Evolutionary conservation across 768 basidiomycete genomes (phyloP).

Genomic region (Piloderma croceum): DNA sequence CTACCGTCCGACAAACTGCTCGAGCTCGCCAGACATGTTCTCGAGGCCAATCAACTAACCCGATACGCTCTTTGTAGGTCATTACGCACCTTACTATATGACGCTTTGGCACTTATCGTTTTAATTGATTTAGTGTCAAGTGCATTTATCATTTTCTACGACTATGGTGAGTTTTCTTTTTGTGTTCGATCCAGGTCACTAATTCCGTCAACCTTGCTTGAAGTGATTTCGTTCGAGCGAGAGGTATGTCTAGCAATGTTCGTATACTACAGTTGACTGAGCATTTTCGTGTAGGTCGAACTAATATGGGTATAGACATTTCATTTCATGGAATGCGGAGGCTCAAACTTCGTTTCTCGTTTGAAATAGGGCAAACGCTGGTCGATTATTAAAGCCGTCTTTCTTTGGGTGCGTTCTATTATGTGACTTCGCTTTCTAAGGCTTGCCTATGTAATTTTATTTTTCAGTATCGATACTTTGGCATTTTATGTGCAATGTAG

Average conservation of each 20-base stretch:
- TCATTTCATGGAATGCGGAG: no score
- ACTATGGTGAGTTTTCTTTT: slow-evolving; percentile 2
- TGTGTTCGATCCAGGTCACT: neutral
- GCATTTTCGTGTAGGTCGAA: slow-evolving; percentile 1
- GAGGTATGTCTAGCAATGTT: slow-evolving; percentile 3
- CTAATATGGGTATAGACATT: slow-evolving; percentile 11
- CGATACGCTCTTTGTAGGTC: no score
- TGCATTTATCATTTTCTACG: slow-evolving; percentile 8
- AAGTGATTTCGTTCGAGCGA: slow-evolving; percentile 7
- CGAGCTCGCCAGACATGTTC: no score
- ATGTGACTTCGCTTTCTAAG: no score
- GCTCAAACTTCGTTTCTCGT: no score
- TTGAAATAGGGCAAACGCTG: neutral
- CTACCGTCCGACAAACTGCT: no score
- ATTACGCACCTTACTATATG: no score
- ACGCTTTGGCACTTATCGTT: no score
- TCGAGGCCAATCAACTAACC: slow-evolving; percentile 1
- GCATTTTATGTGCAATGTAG: no score
- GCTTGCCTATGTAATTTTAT: no score
- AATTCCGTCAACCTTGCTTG: neutral
- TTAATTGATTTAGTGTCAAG: slow-evolving; percentile 2
- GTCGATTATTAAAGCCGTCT: slow-evolving; percentile 1
- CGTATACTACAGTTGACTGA: no score
- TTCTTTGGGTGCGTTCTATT: slow-evolving; percentile 2
- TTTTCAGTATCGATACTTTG: no score